Base-by-base conservation (phyloP, 1,139 yeast genomes). In the Debaryomyces udenii region DNA sequence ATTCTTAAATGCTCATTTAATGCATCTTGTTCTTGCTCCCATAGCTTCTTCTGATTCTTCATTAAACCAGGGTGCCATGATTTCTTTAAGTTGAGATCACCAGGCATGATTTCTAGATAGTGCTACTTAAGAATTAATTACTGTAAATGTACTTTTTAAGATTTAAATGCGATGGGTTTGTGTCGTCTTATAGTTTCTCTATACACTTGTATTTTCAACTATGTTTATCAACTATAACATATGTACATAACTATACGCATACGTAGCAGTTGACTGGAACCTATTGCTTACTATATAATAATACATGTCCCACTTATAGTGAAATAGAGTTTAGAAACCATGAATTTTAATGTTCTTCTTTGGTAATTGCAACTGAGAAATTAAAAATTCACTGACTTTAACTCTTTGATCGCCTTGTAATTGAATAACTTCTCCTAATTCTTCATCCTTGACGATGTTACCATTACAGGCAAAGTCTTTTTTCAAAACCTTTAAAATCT, bases 381-480 rank as follows among this genome's bases (percentile, higher is more conserved):
- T 85, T 76, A 93, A 82, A 62, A 93, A 93, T 67, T 90, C 97
- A 78, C 87, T 81, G 50, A 93, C 96, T 71, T 93, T 93, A 52
- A 88, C 86, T 76, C 99, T 88, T 76, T 93, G 99, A 67, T 93
- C 99, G 66, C 99, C 99, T 76, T 93, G 99, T 68, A 93, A 78
- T 77, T 93, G 99, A 59, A 93, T 90, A 62, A 93, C 94, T 61
- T 91, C 96, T 48, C 99, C 99, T 71, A 90, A 78, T 62, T 93
- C 98, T 43, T 84, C 89, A 72, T 93, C 98, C 70, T 89, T 89
- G 68, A 89, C 97, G 63, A 93, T 89, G 73, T 91, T 93, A 69
- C 99, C 99, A 72, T 93, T 93, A 76, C 98, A 93, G 56, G 98
- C 99, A 66, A 93, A 93, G 67, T 93, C 98, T 73, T 93, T 93